Evolutionary conservation across 2,329 filamentous ascomycete species (phyloP), one percentile per base, ranked within the genome.

Genomic region (Stenocarpella maydis): DNA sequence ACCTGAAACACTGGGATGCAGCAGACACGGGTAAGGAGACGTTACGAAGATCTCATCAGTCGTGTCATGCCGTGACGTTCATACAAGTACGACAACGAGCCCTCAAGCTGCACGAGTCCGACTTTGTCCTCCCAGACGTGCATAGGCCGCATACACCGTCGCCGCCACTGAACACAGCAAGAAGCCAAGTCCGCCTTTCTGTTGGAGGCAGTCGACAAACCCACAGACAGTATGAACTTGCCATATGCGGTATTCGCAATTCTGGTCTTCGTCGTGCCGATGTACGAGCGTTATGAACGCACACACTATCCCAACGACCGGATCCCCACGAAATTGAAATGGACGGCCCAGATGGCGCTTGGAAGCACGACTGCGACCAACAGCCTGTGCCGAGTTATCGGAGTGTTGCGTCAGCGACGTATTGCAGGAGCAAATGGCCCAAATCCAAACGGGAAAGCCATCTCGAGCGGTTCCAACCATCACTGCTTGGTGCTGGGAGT

Each of bases 201-300:
- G 9, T 47, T 17, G 3, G 24, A 34, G 17, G 19, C 41, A 47
- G 41, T 15, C 41, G 41, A 47, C 58, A 19, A 41, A 34, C 19
- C 45, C 26, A 34, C 43, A 43, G 31, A 15, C 65, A 37, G 4
- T 10, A 63, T 63, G 66, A 63, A 61, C 17, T 47, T 61, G 45
- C 43, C 58, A 49, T 64, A 64, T 45, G 43, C 61, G 14, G 58
- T 52, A 15, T 64, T 64, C 31, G 47, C 52, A 17, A 28, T 64
- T n/a, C 24, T 64, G 37, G 47, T 41, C 37, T 64, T 68, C 34
- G 54, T 17, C n/a, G 41, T 52, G n/a, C 65, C 65, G 1, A 31
- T 43, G 26, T 68, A 68, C 14, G 43, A 68, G 41, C 65, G 65
- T n/a, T 68, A 61, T 39, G 65, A 68, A 34, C 54, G 43, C 54